Percentiles rank a stretch among this genome's conserved stretches.
Evolutionary conservation across 352 stramenopile genomes (phyloP).

Genomic region (Phytophthora hibernalis): DNA sequence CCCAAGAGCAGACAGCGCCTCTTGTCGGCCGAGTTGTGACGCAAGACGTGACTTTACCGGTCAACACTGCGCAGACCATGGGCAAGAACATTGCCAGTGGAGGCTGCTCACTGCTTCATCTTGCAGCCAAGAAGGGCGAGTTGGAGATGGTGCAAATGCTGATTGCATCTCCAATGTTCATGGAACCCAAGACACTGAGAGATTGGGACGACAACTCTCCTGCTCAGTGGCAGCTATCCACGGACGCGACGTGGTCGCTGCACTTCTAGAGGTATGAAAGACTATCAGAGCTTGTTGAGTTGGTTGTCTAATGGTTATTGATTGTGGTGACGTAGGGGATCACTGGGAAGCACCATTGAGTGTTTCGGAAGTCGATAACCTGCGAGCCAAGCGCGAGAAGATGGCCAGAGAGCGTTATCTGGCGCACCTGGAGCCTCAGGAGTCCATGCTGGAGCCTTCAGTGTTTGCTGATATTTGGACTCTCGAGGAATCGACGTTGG

Average conservation of each 20-base stretch:
- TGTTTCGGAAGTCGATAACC: constrained; percentile 23
- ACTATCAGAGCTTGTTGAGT: neutral
- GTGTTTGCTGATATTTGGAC: constrained; percentile 66
- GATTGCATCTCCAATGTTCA: constrained; percentile 42
- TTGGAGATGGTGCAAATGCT: constrained; percentile 57
- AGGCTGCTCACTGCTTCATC: constrained; percentile 73
- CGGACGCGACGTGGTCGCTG: constrained; percentile 41
- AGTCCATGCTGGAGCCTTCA: constrained; percentile 46
- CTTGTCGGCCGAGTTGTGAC: constrained; percentile 44
- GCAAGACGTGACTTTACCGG: constrained; percentile 73
- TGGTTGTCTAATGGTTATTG: neutral
- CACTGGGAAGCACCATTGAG: constrained; percentile 31
- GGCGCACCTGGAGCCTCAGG: constrained; percentile 52
- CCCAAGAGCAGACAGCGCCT: constrained; percentile 20
- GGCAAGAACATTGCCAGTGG: constrained; percentile 78
- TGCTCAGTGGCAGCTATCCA: constrained; percentile 58
- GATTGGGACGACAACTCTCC: constrained; percentile 78
- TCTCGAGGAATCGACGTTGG: constrained; percentile 48
- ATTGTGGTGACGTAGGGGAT: constrained; percentile 19
- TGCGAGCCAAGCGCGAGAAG: constrained; percentile 47
- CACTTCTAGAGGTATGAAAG: constrained; percentile 43
- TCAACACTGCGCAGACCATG: constrained; percentile 66
- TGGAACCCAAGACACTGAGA: constrained; percentile 24
- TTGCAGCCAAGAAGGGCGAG: constrained; percentile 70
- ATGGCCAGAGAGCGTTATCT: constrained; percentile 58